These are phyloP conservation scores for Neopestalotiopsis sp. DNA, from an alignment of 2,329 filamentous ascomycete species.

Conservation along the genomic window DNA sequence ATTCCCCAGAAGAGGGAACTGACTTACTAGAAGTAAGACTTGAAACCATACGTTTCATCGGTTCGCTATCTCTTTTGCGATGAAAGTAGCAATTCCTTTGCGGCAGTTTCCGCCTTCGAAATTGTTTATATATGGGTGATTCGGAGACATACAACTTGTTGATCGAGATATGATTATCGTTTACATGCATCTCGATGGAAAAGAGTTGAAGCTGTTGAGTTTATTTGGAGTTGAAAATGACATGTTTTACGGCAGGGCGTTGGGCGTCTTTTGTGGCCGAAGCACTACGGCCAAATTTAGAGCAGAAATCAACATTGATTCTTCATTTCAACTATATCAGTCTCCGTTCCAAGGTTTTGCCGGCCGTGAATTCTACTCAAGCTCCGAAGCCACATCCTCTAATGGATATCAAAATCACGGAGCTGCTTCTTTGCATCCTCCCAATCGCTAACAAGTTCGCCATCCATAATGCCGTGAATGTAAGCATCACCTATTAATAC, in stretches of 20 bases:
- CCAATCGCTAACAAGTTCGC: constrained; percentile 13
- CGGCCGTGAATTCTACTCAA: not conserved
- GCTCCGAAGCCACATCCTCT: not conserved
- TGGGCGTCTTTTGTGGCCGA: not conserved
- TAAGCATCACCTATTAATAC: constrained; percentile 13
- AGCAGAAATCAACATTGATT: not conserved
- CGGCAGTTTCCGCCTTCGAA: not conserved
- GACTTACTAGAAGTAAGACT: constrained; percentile 26
- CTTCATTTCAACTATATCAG: not conserved
- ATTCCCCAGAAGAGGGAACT: constrained; percentile 46
- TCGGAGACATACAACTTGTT: not conserved
- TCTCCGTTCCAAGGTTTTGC: not conserved
- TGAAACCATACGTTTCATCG: not conserved
- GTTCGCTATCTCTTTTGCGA: not conserved
- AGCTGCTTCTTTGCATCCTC: constrained; percentile 2
- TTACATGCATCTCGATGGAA: not conserved
- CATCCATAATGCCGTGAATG: constrained; percentile 16
- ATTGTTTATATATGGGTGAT: not conserved
- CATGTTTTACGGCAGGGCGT: constrained; percentile 1
- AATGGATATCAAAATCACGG: not conserved
- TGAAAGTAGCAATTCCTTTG: not conserved
- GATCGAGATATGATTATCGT: not conserved
- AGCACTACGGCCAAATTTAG: not conserved
- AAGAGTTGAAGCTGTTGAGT: not conserved
- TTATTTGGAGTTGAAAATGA: constrained; percentile 1